Base-by-base conservation (phyloP, 2,329 filamentous ascomycete species). In the Hortaea werneckii region DNA sequence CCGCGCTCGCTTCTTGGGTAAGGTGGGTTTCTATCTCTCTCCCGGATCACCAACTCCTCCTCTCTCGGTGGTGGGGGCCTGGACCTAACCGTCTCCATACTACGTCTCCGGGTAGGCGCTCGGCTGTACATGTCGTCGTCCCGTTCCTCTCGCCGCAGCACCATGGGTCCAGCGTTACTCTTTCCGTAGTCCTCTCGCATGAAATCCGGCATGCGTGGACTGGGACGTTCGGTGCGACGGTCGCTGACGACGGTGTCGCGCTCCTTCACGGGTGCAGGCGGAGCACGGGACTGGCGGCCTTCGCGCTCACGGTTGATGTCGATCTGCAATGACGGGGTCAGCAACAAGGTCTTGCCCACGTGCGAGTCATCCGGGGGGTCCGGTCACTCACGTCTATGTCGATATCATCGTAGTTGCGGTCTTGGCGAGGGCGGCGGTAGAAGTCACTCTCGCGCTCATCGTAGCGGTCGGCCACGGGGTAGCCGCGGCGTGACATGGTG, bases 181-280 rank as follows among this genome's bases (percentile, higher is more conserved):
- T 67, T 63, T 50, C 67, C 70, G 56, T 73, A 73, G 55, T 73
- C 70, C 47, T 74, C 71, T 40, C 70, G 65, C 47, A 75, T 61
- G 57, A 74, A 74, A 54, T 74, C 71, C 43, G 71, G 72, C 45
- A 64, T 61, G 41, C 68, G 66, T 42, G 67, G 66, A 28, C 65
- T 64, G 20, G 20, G 20, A 8, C 69, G 65, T 39, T 67, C 60
- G 20, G 43, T 58, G 55, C 53, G 61, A 20, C 61, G 59, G 35
- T 59, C 57, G 44, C 52, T 55, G 12, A 63, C 48, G 20, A 63
- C 58, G 5, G 59, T 59, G 34, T 54, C 48, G 39, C 60, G 52
- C 56, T 60, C 58, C 48, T 58, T 57, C 45, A 61, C 53, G 12
- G 54, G 28, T 8, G 57, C 55, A 46, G 58, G 56, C 38, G 55